Base-by-base conservation (phyloP, 257 asterid species). In the Ilex asprella region DNA sequence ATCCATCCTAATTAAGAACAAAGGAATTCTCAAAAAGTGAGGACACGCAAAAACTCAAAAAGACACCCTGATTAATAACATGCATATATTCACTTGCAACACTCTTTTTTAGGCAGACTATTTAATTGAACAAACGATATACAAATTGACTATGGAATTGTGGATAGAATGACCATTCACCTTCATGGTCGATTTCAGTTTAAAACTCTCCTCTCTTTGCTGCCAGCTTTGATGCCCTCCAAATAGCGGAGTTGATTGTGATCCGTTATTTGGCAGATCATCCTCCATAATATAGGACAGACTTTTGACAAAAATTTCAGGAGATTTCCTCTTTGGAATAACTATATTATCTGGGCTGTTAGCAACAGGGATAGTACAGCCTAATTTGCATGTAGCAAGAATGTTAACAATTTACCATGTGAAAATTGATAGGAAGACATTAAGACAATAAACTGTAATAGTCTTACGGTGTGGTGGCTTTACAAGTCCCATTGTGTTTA, bases 171-270 rank as follows among this genome's bases (percentile, higher is more conserved):
- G 6, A 11, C 49, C 9, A 10, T 39, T 56, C 63, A 89, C 99
- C 96, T 85, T 83, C 97, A 93, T 89, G 41, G 61, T 71, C 7
- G 95, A 84, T 76, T 81, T 89, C 49, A 93, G 69, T 64, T 82
- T 84, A 78, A 87, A 93, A 79, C 96, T 87, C 70, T 74, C 81
- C 10, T 89, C 87, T 76, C 99, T 86, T 71, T 85, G 88, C 67
- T 82, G 51, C 99, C 99, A 93, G 53, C 82, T 83, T 67, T 70
- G 82, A 72, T 86, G 86, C 64, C 97, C 97, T 70, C 97, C 97
- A 73, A 89, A 93, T 58, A 93, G 81, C 76, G 97, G 96, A 67
- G 75, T 58, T 21, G 86, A 67, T 32, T 78, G 81, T 67, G 97
- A 79, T 72, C 79, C 93, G 64, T 79, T 82, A 60, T 60, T 65